Evolutionary conservation across 1,284 basidiomycete species (phyloP), one percentile per base, ranked within the genome.

Genomic region (Rhodotorula sp.): DNA sequence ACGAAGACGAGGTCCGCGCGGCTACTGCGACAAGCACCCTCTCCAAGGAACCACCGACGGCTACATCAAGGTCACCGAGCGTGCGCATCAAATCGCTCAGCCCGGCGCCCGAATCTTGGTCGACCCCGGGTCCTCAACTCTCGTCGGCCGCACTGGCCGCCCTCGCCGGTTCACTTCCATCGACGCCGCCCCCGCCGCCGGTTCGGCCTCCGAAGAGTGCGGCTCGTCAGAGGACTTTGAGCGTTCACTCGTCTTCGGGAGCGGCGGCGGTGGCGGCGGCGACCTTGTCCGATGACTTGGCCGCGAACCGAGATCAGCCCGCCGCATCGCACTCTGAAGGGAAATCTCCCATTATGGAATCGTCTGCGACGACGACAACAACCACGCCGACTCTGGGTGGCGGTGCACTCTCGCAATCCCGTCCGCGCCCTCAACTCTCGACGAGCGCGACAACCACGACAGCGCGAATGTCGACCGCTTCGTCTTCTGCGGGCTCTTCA

Each of bases 111-210:
- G 37, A 42, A 42, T 42, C 37, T 42, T 42, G 37, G 37, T 42
- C 37, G 37, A 42, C 37, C 37, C 10, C 37, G 10, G 37, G 37
- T 42, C 37, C 37, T 42, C 37, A 10, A 42, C 37, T 42, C 37
- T 60, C 59, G n/a, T 62, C 51, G 4, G 49, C 62, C 48, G 53
- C 62, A 2, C 53, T 54, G 20, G 53, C 62, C 33, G 53, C 62
- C 18, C 53, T 55, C 20, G 60, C 60, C 30, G 60, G 37, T 15
- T 60, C 60, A 7, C 60, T 42, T 8, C 37, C 37, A 42, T 42
- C 37, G 18, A 24, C 60, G 22, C 26, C 53, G 12, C 51, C 37
- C 4, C 48, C 51, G 26, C 62, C 51, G 4, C 62, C 62, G 20
- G 51, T 26, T 3, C 26, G 53, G 3, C 62, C 62, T 20, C 53